phyloP scores from a whole-genome alignment of 352 stramenopile genomes.

The Pythium scleroteichum region DNA sequence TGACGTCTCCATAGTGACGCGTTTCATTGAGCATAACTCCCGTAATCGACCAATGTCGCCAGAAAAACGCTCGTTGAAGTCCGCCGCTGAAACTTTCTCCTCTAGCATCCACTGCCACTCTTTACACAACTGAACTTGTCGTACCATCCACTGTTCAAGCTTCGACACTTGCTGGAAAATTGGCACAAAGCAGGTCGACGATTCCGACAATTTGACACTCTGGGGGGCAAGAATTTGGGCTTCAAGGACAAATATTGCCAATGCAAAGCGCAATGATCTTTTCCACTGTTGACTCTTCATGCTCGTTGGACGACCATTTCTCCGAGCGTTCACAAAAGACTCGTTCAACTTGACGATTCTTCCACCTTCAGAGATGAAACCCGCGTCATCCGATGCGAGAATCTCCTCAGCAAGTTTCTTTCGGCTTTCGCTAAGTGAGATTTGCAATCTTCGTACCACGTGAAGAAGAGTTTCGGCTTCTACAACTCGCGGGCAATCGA shows the following conservation, averaged over 20 bases:
- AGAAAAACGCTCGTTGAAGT: constrained; percentile 56
- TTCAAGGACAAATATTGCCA: constrained; percentile 1
- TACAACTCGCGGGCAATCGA: neutral
- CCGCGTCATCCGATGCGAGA: neutral
- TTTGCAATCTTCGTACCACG: neutral
- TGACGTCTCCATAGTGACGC: constrained; percentile 34
- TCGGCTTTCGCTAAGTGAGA: neutral
- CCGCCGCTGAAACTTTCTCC: constrained; percentile 39
- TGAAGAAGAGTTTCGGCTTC: constrained; percentile 5
- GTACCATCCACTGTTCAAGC: constrained; percentile 67
- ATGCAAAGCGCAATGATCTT: constrained; percentile 6
- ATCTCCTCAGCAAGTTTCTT: constrained; percentile 9
- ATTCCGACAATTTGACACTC: neutral
- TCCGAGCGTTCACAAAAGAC: neutral
- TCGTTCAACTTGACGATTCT: constrained; percentile 11
- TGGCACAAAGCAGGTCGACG: neutral
- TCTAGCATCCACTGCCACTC: constrained; percentile 58
- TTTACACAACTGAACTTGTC: constrained; percentile 60
- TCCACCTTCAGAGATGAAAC: neutral
- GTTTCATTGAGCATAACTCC: constrained; percentile 54
- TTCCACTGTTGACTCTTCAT: constrained; percentile 2
- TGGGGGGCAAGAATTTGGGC: neutral
- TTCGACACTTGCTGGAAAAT: constrained; percentile 42
- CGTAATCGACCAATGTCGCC: constrained; percentile 48
- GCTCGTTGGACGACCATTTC: neutral